Conservation (phyloP, 352 stramenopile genomes). For the Phytophthora uliginosa region DNA sequence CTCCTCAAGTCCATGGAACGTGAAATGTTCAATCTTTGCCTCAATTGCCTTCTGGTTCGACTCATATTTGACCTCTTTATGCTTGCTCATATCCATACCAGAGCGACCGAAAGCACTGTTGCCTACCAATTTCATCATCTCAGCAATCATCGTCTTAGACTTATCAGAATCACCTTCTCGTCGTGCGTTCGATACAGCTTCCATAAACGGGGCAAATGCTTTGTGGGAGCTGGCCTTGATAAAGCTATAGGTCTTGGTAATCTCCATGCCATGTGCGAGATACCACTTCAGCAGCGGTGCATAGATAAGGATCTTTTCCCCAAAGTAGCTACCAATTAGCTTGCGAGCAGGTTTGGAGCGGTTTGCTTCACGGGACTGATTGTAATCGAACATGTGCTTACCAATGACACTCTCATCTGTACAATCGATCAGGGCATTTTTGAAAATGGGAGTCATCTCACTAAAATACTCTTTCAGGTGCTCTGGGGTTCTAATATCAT, state of each 20-base stretch:
- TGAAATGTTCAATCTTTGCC: too few relatives aligned
- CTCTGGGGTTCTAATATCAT: not conserved
- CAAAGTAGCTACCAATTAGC: constrained; percentile 46
- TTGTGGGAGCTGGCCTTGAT: constrained; percentile 24
- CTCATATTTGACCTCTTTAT: too few relatives aligned
- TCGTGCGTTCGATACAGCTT: constrained; percentile 37
- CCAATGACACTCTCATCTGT: constrained; percentile 2
- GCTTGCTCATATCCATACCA: too few relatives aligned
- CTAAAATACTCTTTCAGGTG: not conserved
- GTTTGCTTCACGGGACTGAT: constrained; percentile 6
- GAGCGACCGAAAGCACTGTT: too few relatives aligned
- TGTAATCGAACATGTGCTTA: not conserved
- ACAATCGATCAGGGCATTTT: not conserved
- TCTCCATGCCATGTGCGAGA: constrained; percentile 32
- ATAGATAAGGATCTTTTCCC: constrained; percentile 45
- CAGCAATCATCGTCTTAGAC: constrained; percentile 26
- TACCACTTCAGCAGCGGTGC: constrained; percentile 50
- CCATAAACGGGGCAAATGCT: constrained; percentile 29
- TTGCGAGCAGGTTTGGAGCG: constrained; percentile 22
- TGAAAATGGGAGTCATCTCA: constrained; percentile 38
- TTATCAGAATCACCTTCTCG: constrained; percentile 35
- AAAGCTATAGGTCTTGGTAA: constrained; percentile 40
- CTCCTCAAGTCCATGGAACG: too few relatives aligned
- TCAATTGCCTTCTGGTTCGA: too few relatives aligned
- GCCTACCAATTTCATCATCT: too few relatives aligned